Evolutionary conservation across 2,329 filamentous ascomycete genomes (phyloP).

Genomic region (Colletotrichum karsti): DNA sequence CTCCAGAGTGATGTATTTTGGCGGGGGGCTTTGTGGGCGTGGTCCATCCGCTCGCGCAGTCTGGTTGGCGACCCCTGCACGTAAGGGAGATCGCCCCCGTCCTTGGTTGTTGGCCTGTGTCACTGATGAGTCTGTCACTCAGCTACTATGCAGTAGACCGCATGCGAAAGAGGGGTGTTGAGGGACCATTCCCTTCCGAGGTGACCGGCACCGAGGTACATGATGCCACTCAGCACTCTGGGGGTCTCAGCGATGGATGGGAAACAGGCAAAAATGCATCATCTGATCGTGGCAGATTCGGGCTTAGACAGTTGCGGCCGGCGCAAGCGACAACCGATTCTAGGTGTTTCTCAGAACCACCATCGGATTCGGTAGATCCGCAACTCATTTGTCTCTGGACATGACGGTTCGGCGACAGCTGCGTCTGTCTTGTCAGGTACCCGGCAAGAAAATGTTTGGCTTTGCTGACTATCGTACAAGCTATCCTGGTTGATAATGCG

Average conservation of each 20-base stretch:
- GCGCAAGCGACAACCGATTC: neutral
- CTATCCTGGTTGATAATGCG: too few relatives aligned
- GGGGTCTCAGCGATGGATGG: neutral
- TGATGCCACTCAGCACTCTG: neutral
- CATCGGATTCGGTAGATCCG: neutral
- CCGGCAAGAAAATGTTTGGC: too few relatives aligned
- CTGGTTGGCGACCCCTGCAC: conserved; percentile 3
- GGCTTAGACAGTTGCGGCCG: neutral
- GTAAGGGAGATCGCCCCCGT: conserved; percentile 3
- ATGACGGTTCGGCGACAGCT: neutral
- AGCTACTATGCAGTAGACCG: too few relatives aligned
- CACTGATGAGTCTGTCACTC: neutral
- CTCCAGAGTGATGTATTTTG: conserved; percentile 28
- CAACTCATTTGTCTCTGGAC: neutral
- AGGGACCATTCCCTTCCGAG: neutral
- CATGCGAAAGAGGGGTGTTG: neutral
- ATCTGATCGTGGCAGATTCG: conserved; percentile 14
- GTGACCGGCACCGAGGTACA: conserved; percentile 2
- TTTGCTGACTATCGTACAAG: too few relatives aligned
- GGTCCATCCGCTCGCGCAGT: conserved; percentile 15
- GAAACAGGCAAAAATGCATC: conserved; percentile 19
- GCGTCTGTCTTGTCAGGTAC: neutral
- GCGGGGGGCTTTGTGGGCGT: conserved; percentile 14
- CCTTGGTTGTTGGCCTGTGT: conserved; percentile 1
- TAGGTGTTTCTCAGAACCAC: neutral